Conservation (phyloP, 129 eudicot genomes). For the Solidago caesia region DNA sequence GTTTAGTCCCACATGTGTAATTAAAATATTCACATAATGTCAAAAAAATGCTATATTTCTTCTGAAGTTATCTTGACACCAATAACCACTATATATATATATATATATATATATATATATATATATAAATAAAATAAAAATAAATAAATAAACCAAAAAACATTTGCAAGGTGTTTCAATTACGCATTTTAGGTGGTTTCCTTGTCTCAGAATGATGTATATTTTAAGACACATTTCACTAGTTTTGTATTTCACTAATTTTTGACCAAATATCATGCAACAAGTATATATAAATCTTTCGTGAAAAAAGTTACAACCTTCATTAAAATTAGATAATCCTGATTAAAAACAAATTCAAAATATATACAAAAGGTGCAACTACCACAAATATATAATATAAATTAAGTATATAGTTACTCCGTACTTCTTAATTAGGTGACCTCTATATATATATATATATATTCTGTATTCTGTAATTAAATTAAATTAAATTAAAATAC, state of each 20-base stretch:
- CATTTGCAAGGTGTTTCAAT: no score
- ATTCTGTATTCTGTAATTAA: no score
- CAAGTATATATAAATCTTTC: neutral
- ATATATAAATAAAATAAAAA: no score
- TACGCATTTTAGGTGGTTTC: no score
- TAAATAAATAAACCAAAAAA: no score
- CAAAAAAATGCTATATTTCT: no score
- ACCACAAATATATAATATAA: neutral
- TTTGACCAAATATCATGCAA: neutral
- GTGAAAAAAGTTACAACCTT: neutral
- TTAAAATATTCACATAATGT: no score
- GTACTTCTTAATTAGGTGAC: neutral
- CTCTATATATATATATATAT: neutral
- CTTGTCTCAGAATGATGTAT: no score
- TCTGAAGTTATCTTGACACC: no score
- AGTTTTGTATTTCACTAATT: neutral
- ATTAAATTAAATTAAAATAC: neutral
- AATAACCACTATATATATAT: no score
- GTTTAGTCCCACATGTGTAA: no score
- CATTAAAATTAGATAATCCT: neutral
- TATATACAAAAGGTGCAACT: conserved; percentile 4
- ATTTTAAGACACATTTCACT: neutral
- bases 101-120: no score
- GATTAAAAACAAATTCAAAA: neutral
- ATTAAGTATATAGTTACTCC: neutral